Base-by-base conservation (phyloP, 768 basidiomycete species). In the Clavaria fumosa region DNA sequence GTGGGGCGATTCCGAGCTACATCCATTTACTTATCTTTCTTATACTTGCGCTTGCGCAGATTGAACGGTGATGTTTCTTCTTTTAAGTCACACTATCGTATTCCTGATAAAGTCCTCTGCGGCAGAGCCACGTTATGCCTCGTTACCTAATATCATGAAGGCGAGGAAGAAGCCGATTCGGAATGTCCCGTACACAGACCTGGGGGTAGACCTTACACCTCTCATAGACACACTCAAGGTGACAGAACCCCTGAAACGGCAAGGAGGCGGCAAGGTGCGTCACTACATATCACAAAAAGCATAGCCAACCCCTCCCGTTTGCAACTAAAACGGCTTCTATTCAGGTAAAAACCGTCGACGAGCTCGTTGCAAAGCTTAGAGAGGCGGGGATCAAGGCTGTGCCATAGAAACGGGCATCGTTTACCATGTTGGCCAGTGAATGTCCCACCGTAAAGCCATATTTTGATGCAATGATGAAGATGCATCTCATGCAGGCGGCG, bases 151-250 rank as follows among this genome's bases (percentile, higher is more conserved):
- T 48, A 93, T 93, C 58, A 93, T 93, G 86, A 91, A 93, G 59
- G 95, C 95, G n/a, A 97, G 96, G 70, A 99, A 96, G 70, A 99
- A 99, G 63, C 78, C 82, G 10, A 59, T 96, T 30, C 78, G 91
- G 59, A 89, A 84, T 52, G 50, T 95, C 36, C 72, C 71, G 11
- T 66, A 88, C 1, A 63, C 66, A 17, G 88, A 90, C 47, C 74
- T 97, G 17, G 75, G 76, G 5, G 63, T 96, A 17, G 88, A 97
- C 60, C 69, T 86, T 38, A 69, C 74, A 0, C 88, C 89, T 11
- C 67, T 72, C 22, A 60, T 97, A 19, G 84, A 95, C 62, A 86
- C 77, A 0, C 49, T 97, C 51, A 85, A 82, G 47, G 83, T 97
- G 18, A 60, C 73, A 2, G 93, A 96, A 53, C 95, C 95, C 18